phyloP scores from a whole-genome alignment of 441 rosid genomes.

The Arabidopsis lyrata region DNA sequence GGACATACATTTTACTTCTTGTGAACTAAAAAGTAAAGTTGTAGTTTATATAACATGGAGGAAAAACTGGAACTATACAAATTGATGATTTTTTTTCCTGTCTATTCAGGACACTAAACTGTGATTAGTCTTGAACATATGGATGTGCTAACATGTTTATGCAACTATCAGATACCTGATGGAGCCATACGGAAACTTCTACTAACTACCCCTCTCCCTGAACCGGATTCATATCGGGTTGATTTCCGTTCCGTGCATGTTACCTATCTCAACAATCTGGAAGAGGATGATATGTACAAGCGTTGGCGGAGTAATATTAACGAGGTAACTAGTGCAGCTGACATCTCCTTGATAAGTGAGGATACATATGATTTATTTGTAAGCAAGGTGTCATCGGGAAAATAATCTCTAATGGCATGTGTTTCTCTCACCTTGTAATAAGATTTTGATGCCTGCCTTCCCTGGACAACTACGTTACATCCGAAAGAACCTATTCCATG shows the following conservation, averaged over 20 bases:
- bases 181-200: conserved; percentile 71
- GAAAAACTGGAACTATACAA: conserved; percentile 26
- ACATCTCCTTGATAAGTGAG: conserved; percentile 28
- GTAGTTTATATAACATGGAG: conserved; percentile 22
- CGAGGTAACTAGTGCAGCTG: conserved; percentile 64
- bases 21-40: conserved; percentile 20
- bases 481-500: conserved; percentile 96
- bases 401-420: conserved; percentile 36
- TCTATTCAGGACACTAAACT: conserved; percentile 30
- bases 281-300: conserved; percentile 97
- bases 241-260: conserved; percentile 98
- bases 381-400: conserved; percentile 35
- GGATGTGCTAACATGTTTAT: conserved; percentile 41
- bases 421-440: conserved; percentile 44
- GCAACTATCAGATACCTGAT: conserved; percentile 73
- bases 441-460: conserved; percentile 99
- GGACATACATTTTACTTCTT: conserved; percentile 12
- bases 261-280: conserved; percentile 95
- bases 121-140: conserved; percentile 33
- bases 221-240: conserved; percentile 78
- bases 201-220: conserved; percentile 72
- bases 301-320: conserved; percentile 95
- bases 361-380: conserved; percentile 38
- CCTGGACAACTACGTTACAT: conserved; percentile 97
- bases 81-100: neutral